phyloP scores from a whole-genome alignment of 495 filamentous ascomycete genomes.

The Astrothelium subdiscretum region DNA sequence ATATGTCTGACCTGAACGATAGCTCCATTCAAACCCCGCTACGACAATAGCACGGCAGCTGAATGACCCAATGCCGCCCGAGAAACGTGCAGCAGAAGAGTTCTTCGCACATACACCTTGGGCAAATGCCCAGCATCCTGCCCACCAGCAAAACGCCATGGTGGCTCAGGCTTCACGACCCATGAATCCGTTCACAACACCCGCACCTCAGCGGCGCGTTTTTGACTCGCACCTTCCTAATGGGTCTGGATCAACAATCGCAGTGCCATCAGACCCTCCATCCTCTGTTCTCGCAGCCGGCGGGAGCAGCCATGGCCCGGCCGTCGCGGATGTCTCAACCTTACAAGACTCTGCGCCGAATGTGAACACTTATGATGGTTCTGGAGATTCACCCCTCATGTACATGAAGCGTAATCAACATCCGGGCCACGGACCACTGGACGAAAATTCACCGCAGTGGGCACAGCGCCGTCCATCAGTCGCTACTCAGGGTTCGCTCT shows the following conservation, averaged over 20 bases:
- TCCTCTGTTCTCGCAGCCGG: constrained; percentile 31
- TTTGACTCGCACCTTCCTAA: constrained; percentile 42
- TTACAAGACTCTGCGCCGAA: background rate
- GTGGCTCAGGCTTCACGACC: constrained; percentile 10
- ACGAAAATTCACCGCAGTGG: background rate
- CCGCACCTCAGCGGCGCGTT: constrained; percentile 41
- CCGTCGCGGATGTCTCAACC: background rate
- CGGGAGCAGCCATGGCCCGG: background rate
- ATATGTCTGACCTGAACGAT: constrained; percentile 7
- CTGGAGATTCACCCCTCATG: background rate
- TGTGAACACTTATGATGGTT: background rate
- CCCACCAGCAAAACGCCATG: constrained; percentile 35
- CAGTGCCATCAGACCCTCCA: constrained; percentile 32
- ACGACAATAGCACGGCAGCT: constrained; percentile 5
- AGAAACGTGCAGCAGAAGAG: constrained; percentile 56
- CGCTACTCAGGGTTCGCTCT: background rate
- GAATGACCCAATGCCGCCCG: constrained; percentile 27
- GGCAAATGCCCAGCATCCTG: constrained; percentile 79
- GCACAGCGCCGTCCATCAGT: background rate
- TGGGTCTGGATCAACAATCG: constrained; percentile 46
- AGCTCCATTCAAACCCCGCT: constrained; percentile 4
- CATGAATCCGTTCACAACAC: constrained; percentile 35
- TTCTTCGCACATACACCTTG: constrained; percentile 76
- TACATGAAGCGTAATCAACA: background rate
- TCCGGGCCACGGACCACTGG: too few species aligned